phyloP scores from a whole-genome alignment of 768 basidiomycete species.

The Termitomyces sp. region DNA sequence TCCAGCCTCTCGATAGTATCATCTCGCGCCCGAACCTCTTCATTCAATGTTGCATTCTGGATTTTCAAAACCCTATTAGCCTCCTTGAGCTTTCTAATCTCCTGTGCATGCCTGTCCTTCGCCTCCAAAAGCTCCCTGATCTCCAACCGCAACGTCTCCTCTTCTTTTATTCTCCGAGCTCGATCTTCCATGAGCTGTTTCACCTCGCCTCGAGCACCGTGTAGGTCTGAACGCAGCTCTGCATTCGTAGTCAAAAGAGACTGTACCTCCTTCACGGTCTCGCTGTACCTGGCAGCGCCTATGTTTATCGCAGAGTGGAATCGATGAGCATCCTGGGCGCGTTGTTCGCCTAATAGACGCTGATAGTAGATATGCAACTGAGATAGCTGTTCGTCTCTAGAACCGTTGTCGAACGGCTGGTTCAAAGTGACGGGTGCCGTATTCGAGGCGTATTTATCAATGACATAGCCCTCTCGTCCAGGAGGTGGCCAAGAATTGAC shows the following conservation, averaged over 20 bases:
- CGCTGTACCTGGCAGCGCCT: not conserved
- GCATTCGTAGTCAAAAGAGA: not conserved
- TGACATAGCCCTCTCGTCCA: not conserved
- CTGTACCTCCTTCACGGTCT: not conserved
- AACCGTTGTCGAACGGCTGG: not conserved
- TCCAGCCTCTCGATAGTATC: not conserved
- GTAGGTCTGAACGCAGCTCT: not conserved
- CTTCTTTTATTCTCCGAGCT: not conserved
- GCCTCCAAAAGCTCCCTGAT: not conserved
- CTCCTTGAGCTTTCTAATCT: not conserved
- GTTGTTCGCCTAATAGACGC: not conserved
- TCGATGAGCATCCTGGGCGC: not conserved
- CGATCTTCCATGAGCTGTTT: not conserved
- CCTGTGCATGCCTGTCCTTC: not conserved
- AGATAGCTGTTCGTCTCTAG: not conserved
- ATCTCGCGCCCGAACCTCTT: not conserved
- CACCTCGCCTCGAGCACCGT: not conserved
- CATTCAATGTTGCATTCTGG: not conserved
- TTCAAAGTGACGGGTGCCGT: not conserved
- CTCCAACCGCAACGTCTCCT: not conserved
- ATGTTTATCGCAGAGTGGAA: not conserved
- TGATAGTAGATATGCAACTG: not conserved
- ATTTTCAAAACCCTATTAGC: not conserved
- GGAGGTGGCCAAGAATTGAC: not conserved
- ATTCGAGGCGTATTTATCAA: not conserved